Evolutionary conservation across 495 filamentous ascomycete species (phyloP).

Genomic region (Pyrenula massariospora): DNA sequence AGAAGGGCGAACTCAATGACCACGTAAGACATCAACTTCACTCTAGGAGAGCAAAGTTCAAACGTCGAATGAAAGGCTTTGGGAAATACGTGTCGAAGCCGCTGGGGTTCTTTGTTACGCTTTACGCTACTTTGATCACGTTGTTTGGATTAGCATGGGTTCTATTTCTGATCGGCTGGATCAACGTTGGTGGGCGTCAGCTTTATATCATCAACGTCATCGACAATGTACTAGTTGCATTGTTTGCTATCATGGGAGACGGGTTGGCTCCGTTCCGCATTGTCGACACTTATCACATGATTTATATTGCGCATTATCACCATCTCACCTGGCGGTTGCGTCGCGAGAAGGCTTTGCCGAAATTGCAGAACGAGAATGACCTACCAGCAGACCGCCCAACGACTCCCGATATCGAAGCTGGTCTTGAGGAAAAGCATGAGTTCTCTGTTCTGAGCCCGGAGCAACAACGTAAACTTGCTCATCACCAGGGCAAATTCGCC

Average conservation of each 20-base stretch:
- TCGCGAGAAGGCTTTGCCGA: constrained; percentile 44
- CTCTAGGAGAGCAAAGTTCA: constrained; percentile 63
- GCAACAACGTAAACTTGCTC: constrained; percentile 50
- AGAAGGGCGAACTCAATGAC: constrained; percentile 64
- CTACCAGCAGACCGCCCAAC: constrained; percentile 39
- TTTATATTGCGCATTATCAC: constrained; percentile 55
- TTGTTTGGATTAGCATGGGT: constrained; percentile 76
- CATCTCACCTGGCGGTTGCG: constrained; percentile 62
- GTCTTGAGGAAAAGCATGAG: constrained; percentile 28
- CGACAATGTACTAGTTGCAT: constrained; percentile 63
- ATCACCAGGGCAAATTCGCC: constrained; percentile 65
- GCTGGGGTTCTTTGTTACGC: constrained; percentile 61
- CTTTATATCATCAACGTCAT: constrained; percentile 62
- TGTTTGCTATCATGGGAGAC: constrained; percentile 69
- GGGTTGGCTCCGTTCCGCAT: constrained; percentile 65
- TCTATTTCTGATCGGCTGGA: constrained; percentile 76
- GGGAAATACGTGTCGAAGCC: constrained; percentile 60
- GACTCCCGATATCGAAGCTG: constrained; percentile 33
- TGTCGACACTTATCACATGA: constrained; percentile 75
- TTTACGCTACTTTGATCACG: constrained; percentile 73
- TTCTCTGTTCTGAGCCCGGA: constrained; percentile 48
- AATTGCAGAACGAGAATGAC: constrained; percentile 61
- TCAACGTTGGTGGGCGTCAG: constrained; percentile 63
- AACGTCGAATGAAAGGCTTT: constrained; percentile 63
- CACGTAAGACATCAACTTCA: constrained; percentile 75